Conservation (phyloP, 768 basidiomycete genomes). For the Cyclocybe cylindracea region DNA sequence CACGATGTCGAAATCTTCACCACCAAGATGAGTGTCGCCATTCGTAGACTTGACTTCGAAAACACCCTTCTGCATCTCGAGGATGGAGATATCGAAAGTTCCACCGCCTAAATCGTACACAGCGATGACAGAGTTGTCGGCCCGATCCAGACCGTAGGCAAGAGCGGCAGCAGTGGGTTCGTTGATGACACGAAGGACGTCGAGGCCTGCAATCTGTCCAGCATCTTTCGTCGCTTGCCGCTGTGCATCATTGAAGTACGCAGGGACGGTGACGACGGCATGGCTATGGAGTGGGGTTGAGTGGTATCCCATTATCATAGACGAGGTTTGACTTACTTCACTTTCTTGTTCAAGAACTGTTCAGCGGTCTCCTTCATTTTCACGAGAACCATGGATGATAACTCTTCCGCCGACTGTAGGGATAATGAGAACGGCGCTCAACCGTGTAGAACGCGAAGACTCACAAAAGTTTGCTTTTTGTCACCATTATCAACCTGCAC, state of each 20-base stretch:
- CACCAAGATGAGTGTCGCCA: slow-evolving; percentile 96
- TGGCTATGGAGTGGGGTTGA: slow-evolving; percentile 46
- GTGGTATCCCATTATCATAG: not conserved
- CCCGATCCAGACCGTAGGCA: slow-evolving; percentile 94
- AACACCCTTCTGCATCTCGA: slow-evolving; percentile 99
- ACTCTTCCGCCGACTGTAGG: slow-evolving; percentile 75
- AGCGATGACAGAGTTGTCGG: slow-evolving; percentile 85
- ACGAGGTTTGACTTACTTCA: slow-evolving; percentile 71
- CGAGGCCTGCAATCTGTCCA: slow-evolving; percentile 95
- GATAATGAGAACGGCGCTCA: slow-evolving; percentile 9
- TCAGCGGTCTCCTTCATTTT: slow-evolving; percentile 99
- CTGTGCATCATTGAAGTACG: slow-evolving; percentile 99
- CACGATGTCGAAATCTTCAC: slow-evolving; percentile 94
- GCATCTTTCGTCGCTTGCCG: slow-evolving; percentile 98
- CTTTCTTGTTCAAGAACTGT: slow-evolving; percentile 87
- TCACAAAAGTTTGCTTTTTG: slow-evolving; percentile 77
- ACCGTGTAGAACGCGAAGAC: slow-evolving; percentile 25
- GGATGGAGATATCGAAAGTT: slow-evolving; percentile 98
- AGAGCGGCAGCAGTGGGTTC: slow-evolving; percentile 98
- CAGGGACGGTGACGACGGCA: slow-evolving; percentile 93
- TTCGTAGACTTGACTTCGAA: slow-evolving; percentile 99
- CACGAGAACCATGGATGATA: slow-evolving; percentile 83
- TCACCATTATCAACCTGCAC: slow-evolving; percentile 86
- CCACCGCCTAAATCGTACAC: slow-evolving; percentile 99
- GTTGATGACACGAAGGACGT: slow-evolving; percentile 98